Evolutionary conservation across 306 rosid species (phyloP).

Genomic region (Fragaria ananassa): DNA sequence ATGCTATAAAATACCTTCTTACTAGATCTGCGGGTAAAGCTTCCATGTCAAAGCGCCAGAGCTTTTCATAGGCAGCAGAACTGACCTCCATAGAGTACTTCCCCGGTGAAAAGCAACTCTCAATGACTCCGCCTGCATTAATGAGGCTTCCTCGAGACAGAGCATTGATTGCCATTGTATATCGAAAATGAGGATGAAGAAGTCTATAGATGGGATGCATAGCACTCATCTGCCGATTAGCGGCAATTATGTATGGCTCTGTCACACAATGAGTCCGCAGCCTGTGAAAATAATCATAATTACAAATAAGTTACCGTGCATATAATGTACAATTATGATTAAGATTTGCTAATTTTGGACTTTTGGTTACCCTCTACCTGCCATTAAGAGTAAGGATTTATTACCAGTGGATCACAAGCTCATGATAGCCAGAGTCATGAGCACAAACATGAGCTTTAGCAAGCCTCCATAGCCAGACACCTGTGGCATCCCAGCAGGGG

Average conservation of each 20-base stretch:
- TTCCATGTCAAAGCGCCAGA: slow-evolving; percentile 40
- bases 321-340: too few relatives aligned
- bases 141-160: slow-evolving; percentile 31
- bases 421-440: slow-evolving; percentile 37
- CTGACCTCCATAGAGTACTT: slow-evolving; percentile 31
- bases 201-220: slow-evolving; percentile 41
- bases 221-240: slow-evolving; percentile 33
- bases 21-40: slow-evolving; percentile 43
- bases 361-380: neutral
- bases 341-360: too few relatives aligned
- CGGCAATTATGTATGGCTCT: slow-evolving; percentile 37
- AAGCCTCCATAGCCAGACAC: slow-evolving; percentile 36
- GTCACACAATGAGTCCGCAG: slow-evolving; percentile 29
- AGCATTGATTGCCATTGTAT: slow-evolving; percentile 42
- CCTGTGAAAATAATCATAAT: slow-evolving; percentile 15
- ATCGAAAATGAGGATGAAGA: slow-evolving; percentile 42
- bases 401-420: slow-evolving; percentile 40
- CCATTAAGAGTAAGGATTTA: neutral
- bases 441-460: slow-evolving; percentile 42
- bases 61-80: slow-evolving; percentile 32
- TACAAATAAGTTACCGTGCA: too few relatives aligned
- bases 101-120: slow-evolving; percentile 27
- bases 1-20: slow-evolving; percentile 22
- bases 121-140: slow-evolving; percentile 37
- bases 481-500: slow-evolving; percentile 32